Evolutionary conservation across 2,329 filamentous ascomycete species (phyloP).

Genomic region (Exophiala phaeomuriformis): DNA sequence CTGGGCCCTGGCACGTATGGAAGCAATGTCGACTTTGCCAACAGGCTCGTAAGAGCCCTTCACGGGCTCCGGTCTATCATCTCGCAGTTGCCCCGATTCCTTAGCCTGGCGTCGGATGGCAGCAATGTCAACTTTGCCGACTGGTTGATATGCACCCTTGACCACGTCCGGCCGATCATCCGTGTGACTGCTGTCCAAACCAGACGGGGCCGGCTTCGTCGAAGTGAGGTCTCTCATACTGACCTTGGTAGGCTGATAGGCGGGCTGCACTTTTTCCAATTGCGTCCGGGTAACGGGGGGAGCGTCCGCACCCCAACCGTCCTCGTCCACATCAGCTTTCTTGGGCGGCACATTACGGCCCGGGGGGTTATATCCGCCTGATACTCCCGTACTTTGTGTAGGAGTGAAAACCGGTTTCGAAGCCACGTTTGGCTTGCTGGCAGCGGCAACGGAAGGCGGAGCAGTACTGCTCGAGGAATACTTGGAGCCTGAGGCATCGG

Average conservation of each 20-base stretch:
- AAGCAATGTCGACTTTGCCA: constrained; percentile 94
- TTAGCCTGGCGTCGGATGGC: constrained; percentile 71
- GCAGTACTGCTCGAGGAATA: constrained; percentile 66
- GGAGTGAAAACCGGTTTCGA: constrained; percentile 91
- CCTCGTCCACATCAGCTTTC: constrained; percentile 56
- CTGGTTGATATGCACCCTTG: constrained; percentile 78
- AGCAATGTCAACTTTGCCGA: constrained; percentile 96
- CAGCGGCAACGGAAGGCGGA: constrained; percentile 46
- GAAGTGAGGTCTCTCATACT: constrained; percentile 80
- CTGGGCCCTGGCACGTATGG: constrained; percentile 78
- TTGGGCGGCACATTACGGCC: constrained; percentile 37
- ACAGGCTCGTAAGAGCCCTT: constrained; percentile 93
- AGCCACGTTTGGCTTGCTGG: constrained; percentile 55
- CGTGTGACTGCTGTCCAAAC: constrained; percentile 46
- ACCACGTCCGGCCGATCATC: constrained; percentile 59
- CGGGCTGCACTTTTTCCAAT: constrained; percentile 83
- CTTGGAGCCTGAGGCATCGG: constrained; percentile 89
- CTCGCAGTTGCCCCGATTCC: constrained; percentile 49
- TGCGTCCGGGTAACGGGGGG: constrained; percentile 81
- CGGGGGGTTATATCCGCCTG: constrained; percentile 58
- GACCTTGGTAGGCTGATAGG: constrained; percentile 93
- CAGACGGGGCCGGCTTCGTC: constrained; percentile 58
- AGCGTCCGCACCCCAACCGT: constrained; percentile 93
- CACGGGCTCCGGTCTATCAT: constrained; percentile 75
- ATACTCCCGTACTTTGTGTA: constrained; percentile 52